Evolutionary conservation across 2,329 filamentous ascomycete species (phyloP), one percentile per base, ranked within the genome.

Genomic region (Trichophyton simii): DNA sequence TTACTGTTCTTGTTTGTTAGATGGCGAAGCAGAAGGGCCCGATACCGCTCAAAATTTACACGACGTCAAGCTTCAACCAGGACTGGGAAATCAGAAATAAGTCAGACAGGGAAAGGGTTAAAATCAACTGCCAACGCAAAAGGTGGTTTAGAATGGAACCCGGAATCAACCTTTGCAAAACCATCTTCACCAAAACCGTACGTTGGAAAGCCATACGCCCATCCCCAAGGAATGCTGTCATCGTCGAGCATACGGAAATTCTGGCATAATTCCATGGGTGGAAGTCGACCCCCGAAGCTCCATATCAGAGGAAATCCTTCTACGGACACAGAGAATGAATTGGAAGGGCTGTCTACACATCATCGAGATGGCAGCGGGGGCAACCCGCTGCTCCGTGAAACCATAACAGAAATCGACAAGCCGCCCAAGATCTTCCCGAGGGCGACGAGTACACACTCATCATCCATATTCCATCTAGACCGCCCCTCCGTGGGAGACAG

Each of bases 121-220:
- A 55, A 55, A 7, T n/a, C 52, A 36, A 3, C 28, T 36, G 28
- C 22, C 5, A 36, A 58, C 7, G 28, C 6, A 15, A 36, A 58
- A 9, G 18, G 34, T 20, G 60, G 20, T 20, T 28, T 50, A 9
- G 58, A 64, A 1, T 65, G 64, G 64, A 60, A 65, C 20, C 59
- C 60, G 31, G 61, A 62, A 44, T 62, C 63, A 20, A 63, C 61
- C 5, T 65, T 65, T 55, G 60, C 63, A 7, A 64, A 62, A 11
- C 63, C 64, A 20, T 64, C 55, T 41, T 9, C 18, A 8, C 31
- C 22, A 13, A 34, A 38, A 38, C 13, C 57, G 44, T 28, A 28
- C 20, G 5, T 28, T 3, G 55, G 28, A 58, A 41, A 38, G 13
- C 25, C 58, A 48, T 36, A 59, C 44, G 11, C 25, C 2, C 58